Evolutionary conservation across 1,284 basidiomycete genomes (phyloP).

Genomic region (Coniophora puteana): DNA sequence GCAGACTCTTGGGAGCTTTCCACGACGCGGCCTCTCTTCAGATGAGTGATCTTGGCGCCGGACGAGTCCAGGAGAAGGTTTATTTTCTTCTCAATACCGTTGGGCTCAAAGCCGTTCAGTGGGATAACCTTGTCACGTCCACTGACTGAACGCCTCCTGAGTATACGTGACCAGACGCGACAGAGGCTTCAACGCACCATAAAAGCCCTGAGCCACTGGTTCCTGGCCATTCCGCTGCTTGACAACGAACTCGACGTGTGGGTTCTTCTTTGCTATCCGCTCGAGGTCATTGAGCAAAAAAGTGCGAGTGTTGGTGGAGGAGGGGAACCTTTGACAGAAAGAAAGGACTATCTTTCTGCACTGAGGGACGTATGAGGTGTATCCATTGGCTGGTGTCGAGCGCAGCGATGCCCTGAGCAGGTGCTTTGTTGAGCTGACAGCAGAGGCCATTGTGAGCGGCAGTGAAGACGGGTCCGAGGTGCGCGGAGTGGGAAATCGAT

Average conservation of each 20-base stretch:
- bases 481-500: slow-evolving; percentile 8
- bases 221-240: slow-evolving; percentile 69
- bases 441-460: slow-evolving; percentile 33
- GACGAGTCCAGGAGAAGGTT: slow-evolving; percentile 82
- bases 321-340: slow-evolving; percentile 78
- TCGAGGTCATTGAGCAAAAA: slow-evolving; percentile 65
- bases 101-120: slow-evolving; percentile 68
- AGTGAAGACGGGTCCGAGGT: slow-evolving; percentile 5
- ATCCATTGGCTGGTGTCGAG: slow-evolving; percentile 67
- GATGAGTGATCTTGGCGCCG: slow-evolving; percentile 75
- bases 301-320: slow-evolving; percentile 65
- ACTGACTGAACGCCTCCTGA: slow-evolving; percentile 49
- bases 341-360: slow-evolving; percentile 82
- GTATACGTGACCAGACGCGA: slow-evolving; percentile 4
- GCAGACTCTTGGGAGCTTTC: slow-evolving; percentile 76
- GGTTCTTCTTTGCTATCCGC: slow-evolving; percentile 61
- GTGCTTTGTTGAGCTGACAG: slow-evolving; percentile 29
- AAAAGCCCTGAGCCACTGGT: slow-evolving; percentile 75
- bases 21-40: slow-evolving; percentile 66
- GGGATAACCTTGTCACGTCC: slow-evolving; percentile 78
- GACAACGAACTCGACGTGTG: slow-evolving; percentile 79
- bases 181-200: slow-evolving; percentile 41
- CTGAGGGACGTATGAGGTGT: slow-evolving; percentile 65
- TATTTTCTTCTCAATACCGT: slow-evolving; percentile 69
- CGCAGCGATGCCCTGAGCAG: slow-evolving; percentile 57